These are phyloP conservation scores for Pythium folliculosum DNA, from an alignment of 352 stramenopile genomes.

Conservation along the genomic window DNA sequence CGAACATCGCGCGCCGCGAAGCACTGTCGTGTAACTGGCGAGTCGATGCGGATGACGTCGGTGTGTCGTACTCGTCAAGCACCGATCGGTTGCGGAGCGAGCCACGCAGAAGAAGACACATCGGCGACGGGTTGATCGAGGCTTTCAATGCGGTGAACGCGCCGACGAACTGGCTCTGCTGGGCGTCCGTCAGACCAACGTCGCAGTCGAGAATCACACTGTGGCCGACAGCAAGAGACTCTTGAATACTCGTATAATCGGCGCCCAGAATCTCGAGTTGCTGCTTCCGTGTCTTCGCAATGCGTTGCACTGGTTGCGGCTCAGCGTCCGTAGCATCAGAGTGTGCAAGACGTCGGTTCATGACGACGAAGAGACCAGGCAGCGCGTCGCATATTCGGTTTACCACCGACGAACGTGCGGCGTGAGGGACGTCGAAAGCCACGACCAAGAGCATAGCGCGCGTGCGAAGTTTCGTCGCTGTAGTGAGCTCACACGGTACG, in stretches of 20 bases:
- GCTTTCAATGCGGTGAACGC: constrained; percentile 67
- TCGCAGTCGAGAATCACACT: constrained; percentile 77
- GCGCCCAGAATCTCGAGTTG: constrained; percentile 30
- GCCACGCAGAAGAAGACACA: constrained; percentile 65
- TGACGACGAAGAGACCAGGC: constrained; percentile 70
- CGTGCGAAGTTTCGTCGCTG: constrained; percentile 38
- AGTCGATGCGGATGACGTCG: constrained; percentile 1
- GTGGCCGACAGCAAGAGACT: constrained; percentile 49
- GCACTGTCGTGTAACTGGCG: not conserved
- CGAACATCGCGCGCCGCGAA: constrained; percentile 30
- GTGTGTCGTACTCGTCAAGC: not conserved
- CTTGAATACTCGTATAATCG: constrained; percentile 24
- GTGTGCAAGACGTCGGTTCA: constrained; percentile 39
- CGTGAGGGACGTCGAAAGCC: constrained; percentile 59
- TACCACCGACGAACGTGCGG: constrained; percentile 41
- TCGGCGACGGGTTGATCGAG: constrained; percentile 56
- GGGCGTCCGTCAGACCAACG: constrained; percentile 64
- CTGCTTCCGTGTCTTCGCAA: constrained; percentile 11
- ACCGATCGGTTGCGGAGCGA: constrained; percentile 50
- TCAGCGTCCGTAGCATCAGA: not conserved
- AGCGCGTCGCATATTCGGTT: constrained; percentile 44
- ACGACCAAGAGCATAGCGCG: constrained; percentile 72
- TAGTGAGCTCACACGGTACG: constrained; percentile 49
- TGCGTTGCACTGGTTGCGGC: not conserved
- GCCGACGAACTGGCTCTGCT: constrained; percentile 57